Evolutionary conservation across 352 stramenopile species (phyloP), one percentile per base, ranked within the genome.

Genomic region (Phytophthora pisi): DNA sequence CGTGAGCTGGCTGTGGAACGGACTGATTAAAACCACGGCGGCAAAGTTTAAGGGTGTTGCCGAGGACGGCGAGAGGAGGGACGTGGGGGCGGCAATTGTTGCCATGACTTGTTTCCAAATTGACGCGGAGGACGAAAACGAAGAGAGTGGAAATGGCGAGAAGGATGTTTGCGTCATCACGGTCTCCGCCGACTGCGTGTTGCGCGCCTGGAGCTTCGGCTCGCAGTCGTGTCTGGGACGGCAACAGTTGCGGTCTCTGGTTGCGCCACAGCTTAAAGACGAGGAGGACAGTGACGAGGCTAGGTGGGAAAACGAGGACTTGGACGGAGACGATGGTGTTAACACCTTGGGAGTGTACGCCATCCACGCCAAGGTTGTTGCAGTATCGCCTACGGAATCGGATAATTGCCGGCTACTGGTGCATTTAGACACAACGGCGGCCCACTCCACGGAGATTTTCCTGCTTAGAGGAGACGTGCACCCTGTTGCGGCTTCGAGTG

Each of bases 81-180:
- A 70, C 31, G 62, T 71, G 5, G 74, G 79, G 4, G 64, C 59
- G 9, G 66, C 68, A 5, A 70, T 93, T 28, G 68, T 92, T 5
- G 81, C 81, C 15, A 78, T 90, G 70, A 80, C 82, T 28, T 89
- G 78, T 52, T 91, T 93, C 57, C 71, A 80, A 26, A 70, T 89
- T 24, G 79, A 88, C 6, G 71, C 78, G 10, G 80, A 86, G 1
- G 72, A 36, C 0, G 30, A 81, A 18, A 68, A 87, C 23, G 64
- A 72, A 3, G 74, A 78, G n/a, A 23, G 40, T 11, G 57, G 15
- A 3, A 51, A 38, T 24, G 43, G n/a, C 2, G 68, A 66, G 13
- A 64, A 77, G 26, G 84, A 93, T 53, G 77, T 93, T 43, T 93
- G 81, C 45, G 69, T 93, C 9, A 67, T 93, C 6, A 89, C 86